Conservation (phyloP, 768 basidiomycete species). For the Collybia mongolica region DNA sequence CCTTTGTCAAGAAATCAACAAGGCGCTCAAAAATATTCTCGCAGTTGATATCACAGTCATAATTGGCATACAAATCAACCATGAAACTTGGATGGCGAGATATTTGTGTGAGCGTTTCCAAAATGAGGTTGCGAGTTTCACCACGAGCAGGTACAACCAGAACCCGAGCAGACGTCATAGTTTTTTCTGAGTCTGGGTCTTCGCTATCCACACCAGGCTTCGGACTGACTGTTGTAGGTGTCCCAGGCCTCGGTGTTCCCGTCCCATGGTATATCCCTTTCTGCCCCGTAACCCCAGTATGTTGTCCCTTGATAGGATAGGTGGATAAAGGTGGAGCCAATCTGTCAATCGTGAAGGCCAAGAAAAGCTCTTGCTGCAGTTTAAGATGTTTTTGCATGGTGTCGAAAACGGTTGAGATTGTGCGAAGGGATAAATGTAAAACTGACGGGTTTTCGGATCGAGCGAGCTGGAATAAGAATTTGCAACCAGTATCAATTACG, state of each 20-base stretch:
- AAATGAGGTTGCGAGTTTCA: constrained; percentile 84
- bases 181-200: constrained; percentile 39
- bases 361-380: constrained; percentile 91
- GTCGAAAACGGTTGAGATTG: constrained; percentile 85
- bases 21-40: constrained; percentile 94
- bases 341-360: constrained; percentile 92
- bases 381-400: constrained; percentile 86
- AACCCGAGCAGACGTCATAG: constrained; percentile 50
- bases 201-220: constrained; percentile 37
- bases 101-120: constrained; percentile 84
- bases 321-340: constrained; percentile 56
- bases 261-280: constrained; percentile 20
- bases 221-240: constrained; percentile 35
- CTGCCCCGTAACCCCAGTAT: constrained; percentile 24
- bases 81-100: constrained; percentile 87
- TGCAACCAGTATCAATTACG: constrained; percentile 88
- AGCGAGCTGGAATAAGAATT: constrained; percentile 95
- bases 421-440: constrained; percentile 77
- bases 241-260: constrained; percentile 52
- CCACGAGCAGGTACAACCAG: constrained; percentile 77
- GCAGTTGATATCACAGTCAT: constrained; percentile 95
- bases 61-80: constrained; percentile 94
- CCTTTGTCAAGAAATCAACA: constrained; percentile 86
- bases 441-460: constrained; percentile 84
- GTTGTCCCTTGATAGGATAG: constrained; percentile 20